Evolutionary conservation across 495 filamentous ascomycete species (phyloP).

Genomic region (Penicillium ucsense): DNA sequence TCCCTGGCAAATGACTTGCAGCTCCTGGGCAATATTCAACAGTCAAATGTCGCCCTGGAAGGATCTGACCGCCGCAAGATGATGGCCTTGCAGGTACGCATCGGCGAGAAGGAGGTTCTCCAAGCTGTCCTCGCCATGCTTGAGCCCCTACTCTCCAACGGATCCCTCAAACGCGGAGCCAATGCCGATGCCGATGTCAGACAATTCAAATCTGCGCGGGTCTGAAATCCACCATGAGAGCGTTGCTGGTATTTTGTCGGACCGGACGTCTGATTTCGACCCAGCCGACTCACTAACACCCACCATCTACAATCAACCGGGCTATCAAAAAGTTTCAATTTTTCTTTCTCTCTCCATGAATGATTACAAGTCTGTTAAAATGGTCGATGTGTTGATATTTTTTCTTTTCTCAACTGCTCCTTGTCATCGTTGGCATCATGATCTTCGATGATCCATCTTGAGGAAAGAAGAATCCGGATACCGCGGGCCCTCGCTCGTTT

Average conservation of each 20-base stretch:
- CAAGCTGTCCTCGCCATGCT: conserved; percentile 36
- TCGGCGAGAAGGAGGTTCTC: conserved; percentile 73
- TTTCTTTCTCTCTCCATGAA: conserved; percentile 4
- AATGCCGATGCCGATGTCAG: conserved; percentile 24
- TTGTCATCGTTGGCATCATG: conserved; percentile 33
- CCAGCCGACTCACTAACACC: neutral
- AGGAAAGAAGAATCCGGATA: conserved; percentile 9
- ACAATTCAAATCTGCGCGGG: conserved; percentile 29
- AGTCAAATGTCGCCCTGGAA: conserved; percentile 14
- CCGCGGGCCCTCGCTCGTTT: conserved; percentile 5
- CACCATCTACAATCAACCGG: neutral
- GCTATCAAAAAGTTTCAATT: conserved; percentile 8
- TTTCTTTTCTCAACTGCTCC: conserved; percentile 21
- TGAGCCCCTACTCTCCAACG: conserved; percentile 8
- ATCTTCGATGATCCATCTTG: conserved; percentile 31
- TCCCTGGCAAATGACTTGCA: conserved; percentile 51
- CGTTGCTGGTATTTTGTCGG: too few species aligned
- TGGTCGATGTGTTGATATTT: conserved; percentile 18
- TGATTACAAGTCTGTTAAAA: conserved; percentile 26
- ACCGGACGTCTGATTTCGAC: neutral
- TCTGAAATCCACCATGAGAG: neutral
- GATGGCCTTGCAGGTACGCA: conserved; percentile 68
- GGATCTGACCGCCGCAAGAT: conserved; percentile 29
- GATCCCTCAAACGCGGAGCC: conserved; percentile 20
- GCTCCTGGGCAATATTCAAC: conserved; percentile 32